Percentiles rank a stretch among this genome's conserved stretches.
phyloP scores from a whole-genome alignment of 129 eudicot genomes.

The Mikania micrantha region DNA sequence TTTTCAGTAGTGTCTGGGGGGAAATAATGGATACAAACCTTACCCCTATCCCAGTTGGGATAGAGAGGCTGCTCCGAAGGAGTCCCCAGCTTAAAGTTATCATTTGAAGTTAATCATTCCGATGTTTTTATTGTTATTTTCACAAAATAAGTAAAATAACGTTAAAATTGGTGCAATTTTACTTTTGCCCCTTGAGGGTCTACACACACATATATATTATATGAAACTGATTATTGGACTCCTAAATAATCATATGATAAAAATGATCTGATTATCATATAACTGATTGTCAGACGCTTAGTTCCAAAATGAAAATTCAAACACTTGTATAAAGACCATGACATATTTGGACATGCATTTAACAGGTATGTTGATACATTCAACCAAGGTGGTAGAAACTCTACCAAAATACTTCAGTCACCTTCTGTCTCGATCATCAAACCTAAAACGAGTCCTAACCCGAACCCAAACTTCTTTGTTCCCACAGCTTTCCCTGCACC shows the following conservation, averaged over 20 bases:
- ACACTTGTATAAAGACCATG: neutral
- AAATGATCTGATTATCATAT: neutral
- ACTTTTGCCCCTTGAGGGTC: no score
- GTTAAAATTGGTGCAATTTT: no score
- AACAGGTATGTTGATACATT: constrained; percentile 95
- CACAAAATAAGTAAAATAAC: no score
- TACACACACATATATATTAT: no score
- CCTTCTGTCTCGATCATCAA: constrained; percentile 62
- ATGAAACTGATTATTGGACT: neutral
- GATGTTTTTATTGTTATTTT: no score
- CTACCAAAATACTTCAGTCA: constrained; percentile 60
- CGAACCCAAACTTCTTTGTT: constrained; percentile 58
- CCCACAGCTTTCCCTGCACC: constrained; percentile 48
- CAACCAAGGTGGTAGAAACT: constrained; percentile 79
- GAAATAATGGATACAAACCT: no score
- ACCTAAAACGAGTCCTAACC: constrained; percentile 23
- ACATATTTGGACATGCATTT: neutral
- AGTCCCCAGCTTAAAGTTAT: no score
- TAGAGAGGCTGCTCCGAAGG: no score
- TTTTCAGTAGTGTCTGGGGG: no score
- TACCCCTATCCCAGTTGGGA: no score
- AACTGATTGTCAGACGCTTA: neutral
- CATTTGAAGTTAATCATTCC: no score
- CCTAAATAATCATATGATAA: neutral
- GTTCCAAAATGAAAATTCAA: neutral